Evolutionary conservation across 2,329 filamentous ascomycete genomes (phyloP), one percentile per base, ranked within the genome.

Genomic region (Epichloe typhina): DNA sequence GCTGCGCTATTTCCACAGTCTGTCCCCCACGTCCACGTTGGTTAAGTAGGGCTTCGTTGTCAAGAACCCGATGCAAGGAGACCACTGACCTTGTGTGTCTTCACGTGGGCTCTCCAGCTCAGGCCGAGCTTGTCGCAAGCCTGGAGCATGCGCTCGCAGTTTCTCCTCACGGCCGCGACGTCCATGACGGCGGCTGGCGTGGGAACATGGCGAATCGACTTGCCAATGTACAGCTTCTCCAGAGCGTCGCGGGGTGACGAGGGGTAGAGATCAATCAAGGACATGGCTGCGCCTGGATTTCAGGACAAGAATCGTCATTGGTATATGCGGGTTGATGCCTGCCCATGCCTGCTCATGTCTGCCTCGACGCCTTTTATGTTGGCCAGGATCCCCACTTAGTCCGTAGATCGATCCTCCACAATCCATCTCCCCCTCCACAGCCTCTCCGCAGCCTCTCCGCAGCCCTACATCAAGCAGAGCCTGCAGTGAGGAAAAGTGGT

Each of bases 31-130:
- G 5, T 26, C 13, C 11, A 13, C 17, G 5, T n/a, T 31, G 26
- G 26, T 4, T 9, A 4, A 11, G 26, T 4, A 31, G 26, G 26
- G 26, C 26, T 31, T 31, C 26, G 26, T 31, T 31, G 26, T 9
- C 26, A 31, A 11, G 7, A 4, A 8, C 8, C 26, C 9, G 26
- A 31, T 31, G 26, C 26, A 19, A 44, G 19, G 17, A 46, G 15
- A 3, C 8, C 4, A 26, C 60, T 50, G 66, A 83, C 84, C 71
- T 93, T 93, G 65, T 93, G 87, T 21, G 85, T 89, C 68, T 93
- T 93, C 53, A 91, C 80, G 63, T 93, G 87, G 1, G 84, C 82
- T 52, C 87, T 73, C 70, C 88, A 91, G 6, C 74, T 75, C 23
- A 90, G 71, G 0, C 74, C 71, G 13, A 90, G 66, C 47, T 68